phyloP scores from a whole-genome alignment of 75 land plant species.

The Picea glauca region DNA sequence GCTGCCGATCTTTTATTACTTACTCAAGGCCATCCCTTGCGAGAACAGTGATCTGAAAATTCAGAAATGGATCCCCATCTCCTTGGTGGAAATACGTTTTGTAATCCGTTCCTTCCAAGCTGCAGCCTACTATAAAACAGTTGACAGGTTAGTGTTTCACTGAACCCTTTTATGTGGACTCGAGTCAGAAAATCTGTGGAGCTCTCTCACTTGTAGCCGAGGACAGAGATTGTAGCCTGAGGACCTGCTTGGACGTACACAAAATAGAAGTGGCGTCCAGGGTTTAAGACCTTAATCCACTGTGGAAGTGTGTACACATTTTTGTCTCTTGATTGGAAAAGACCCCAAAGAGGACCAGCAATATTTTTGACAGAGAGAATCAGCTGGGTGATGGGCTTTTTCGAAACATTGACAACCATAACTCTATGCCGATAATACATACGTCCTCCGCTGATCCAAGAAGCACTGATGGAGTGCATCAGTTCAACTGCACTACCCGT shows the following conservation, averaged over 20 bases:
- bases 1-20: no score
- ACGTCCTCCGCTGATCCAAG: slow-evolving; percentile 38
- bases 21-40: no score
- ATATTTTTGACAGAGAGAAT: slow-evolving; percentile 46
- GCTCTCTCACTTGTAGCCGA: slow-evolving; percentile 22
- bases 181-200: not conserved
- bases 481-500: slow-evolving; percentile 19
- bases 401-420: slow-evolving; percentile 41
- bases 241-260: slow-evolving; percentile 64
- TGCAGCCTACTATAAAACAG: no score
- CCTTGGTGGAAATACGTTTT: no score
- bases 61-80: no score
- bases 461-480: slow-evolving; percentile 36
- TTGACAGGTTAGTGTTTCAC: no score
- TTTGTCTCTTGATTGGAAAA: slow-evolving; percentile 26
- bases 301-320: slow-evolving; percentile 42
- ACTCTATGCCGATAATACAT: slow-evolving; percentile 55
- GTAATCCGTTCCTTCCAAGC: no score
- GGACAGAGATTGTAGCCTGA: slow-evolving; percentile 51
- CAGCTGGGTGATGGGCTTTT: slow-evolving; percentile 38
- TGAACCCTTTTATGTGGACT: no score
- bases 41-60: no score
- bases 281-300: slow-evolving; percentile 36
- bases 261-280: slow-evolving; percentile 42
- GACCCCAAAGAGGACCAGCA: slow-evolving; percentile 71